Percentiles rank a stretch among this genome's conserved stretches.
phyloP scores from a whole-genome alignment of 208 protist species.

The Herpetomonas samuelpessoai region DNA sequence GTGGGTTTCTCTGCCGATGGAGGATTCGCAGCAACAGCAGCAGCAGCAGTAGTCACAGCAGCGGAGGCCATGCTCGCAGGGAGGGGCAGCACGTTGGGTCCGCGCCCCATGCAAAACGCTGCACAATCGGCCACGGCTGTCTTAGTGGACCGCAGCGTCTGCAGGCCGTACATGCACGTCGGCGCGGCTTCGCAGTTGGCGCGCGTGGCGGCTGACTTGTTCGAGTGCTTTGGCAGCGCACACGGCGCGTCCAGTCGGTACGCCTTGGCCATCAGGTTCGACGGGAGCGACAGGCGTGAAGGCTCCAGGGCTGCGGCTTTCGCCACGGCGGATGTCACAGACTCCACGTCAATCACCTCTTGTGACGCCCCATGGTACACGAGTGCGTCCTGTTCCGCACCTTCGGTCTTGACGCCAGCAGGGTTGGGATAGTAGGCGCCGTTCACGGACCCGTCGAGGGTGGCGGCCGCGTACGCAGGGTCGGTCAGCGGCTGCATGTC shows the following conservation, averaged over 20 bases:
- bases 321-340: slow-evolving; percentile 1
- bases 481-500: background rate
- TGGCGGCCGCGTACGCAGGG: too few species aligned
- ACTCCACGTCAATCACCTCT: too few species aligned
- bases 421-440: too few species aligned
- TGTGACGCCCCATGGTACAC: too few species aligned
- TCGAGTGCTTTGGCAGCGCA: slow-evolving; percentile 17
- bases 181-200: slow-evolving; percentile 54
- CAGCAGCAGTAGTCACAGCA: background rate
- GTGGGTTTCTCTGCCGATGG: background rate
- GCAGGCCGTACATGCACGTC: slow-evolving; percentile 47
- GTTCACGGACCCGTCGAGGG: too few species aligned
- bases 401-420: too few species aligned
- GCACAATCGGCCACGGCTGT: slow-evolving; percentile 32
- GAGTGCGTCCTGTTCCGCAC: too few species aligned
- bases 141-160: slow-evolving; percentile 26
- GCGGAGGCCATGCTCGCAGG: background rate
- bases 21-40: background rate
- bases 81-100: slow-evolving; percentile 28
- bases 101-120: slow-evolving; percentile 29
- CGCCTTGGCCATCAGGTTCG: slow-evolving; percentile 24
- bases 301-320: slow-evolving; percentile 12
- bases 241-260: slow-evolving; percentile 52
- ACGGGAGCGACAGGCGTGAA: slow-evolving; percentile 8
- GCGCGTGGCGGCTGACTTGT: slow-evolving; percentile 11